Conservation (phyloP, 2,329 filamentous ascomycete genomes). For the Dactylellina haptotyla region DNA sequence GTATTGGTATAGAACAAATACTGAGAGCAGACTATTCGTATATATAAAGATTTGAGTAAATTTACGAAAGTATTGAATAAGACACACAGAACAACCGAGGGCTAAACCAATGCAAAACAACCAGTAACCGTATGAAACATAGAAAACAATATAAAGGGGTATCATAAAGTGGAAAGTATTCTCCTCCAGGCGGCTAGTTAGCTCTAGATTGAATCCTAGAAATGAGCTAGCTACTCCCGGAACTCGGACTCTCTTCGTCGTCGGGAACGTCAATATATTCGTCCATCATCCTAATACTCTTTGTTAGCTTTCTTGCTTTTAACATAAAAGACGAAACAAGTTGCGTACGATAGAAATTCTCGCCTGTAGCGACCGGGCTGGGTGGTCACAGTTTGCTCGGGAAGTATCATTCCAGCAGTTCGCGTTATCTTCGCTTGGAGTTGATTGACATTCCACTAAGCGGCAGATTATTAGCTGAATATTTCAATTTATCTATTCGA, state of each 20-base stretch:
- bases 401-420: conserved; percentile 55
- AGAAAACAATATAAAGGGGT: too few relatives aligned
- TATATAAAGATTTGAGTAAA: too few relatives aligned
- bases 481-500: background rate
- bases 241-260: conserved; percentile 3
- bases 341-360: conserved; percentile 56
- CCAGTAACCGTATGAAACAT: too few relatives aligned
- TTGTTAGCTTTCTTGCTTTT: background rate
- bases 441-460: conserved; percentile 57
- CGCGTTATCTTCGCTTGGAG: conserved; percentile 56
- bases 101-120: too few relatives aligned
- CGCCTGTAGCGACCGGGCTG: conserved; percentile 56
- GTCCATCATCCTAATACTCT: conserved; percentile 55
- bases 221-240: too few relatives aligned
- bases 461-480: background rate
- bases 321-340: background rate
- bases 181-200: too few relatives aligned
- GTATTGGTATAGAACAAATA: too few relatives aligned
- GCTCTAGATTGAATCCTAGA: too few relatives aligned
- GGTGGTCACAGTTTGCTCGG: conserved; percentile 58
- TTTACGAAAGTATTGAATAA: too few relatives aligned
- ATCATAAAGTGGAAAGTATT: too few relatives aligned
- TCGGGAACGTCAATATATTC: conserved; percentile 56
- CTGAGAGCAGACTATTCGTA: too few relatives aligned
- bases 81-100: too few relatives aligned